phyloP scores from a whole-genome alignment of 2,329 filamentous ascomycete species.

The Neopestalotiopsis sp. region DNA sequence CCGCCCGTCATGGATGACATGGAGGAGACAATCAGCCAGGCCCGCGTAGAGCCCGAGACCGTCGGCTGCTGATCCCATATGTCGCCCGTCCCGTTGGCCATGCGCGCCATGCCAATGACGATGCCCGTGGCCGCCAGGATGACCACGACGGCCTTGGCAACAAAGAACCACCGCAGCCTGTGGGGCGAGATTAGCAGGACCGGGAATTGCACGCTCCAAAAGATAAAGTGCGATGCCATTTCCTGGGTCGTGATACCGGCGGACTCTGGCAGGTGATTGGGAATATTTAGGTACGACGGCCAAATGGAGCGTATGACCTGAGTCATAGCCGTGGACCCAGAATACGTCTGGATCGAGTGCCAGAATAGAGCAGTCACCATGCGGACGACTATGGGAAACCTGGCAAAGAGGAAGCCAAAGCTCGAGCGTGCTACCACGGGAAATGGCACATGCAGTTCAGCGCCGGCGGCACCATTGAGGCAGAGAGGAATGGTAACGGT shows the following conservation, averaged over 20 bases:
- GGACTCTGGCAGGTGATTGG: constrained; percentile 53
- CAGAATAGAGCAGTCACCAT: constrained; percentile 54
- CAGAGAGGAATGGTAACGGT: constrained; percentile 61
- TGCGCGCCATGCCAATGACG: constrained; percentile 66
- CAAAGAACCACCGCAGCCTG: constrained; percentile 49
- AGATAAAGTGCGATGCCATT: constrained; percentile 55
- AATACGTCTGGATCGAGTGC: constrained; percentile 60
- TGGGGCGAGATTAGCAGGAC: constrained; percentile 37
- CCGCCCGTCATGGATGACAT: constrained; percentile 49
- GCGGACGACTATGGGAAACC: constrained; percentile 44
- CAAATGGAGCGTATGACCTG: constrained; percentile 53
- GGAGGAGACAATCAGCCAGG: constrained; percentile 55
- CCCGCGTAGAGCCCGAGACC: constrained; percentile 50
- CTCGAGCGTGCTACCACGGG: constrained; percentile 48
- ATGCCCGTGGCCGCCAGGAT: constrained; percentile 66
- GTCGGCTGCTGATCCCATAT: constrained; percentile 40
- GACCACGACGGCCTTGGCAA: constrained; percentile 53
- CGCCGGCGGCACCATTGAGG: constrained; percentile 52
- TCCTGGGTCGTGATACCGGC: constrained; percentile 61
- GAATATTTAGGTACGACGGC: constrained; percentile 58
- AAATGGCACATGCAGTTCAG: constrained; percentile 53
- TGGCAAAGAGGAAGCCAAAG: constrained; percentile 51
- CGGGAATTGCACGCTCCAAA: constrained; percentile 48
- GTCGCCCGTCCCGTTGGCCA: constrained; percentile 55
- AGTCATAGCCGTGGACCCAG: constrained; percentile 30